Conservation (phyloP, 192 early-diverging fungal species). For the Backusella parvicylindrica region DNA sequence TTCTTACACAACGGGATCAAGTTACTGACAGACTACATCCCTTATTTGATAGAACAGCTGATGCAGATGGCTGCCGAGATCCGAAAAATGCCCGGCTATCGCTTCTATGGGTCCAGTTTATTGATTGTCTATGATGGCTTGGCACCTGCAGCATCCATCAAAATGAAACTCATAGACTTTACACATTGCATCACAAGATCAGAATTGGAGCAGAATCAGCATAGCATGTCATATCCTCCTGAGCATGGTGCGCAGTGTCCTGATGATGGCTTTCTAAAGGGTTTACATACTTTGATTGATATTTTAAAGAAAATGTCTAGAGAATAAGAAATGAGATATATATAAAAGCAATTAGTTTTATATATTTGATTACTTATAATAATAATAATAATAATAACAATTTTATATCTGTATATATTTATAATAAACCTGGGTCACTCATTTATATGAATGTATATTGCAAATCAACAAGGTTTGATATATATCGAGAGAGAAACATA, state of each 20-base stretch:
- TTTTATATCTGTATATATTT: too few relatives aligned
- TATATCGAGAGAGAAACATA: too few relatives aligned
- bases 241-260: slow-evolving; percentile 47
- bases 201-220: slow-evolving; percentile 21
- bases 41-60: slow-evolving; percentile 70
- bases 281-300: slow-evolving; percentile 67
- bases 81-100: slow-evolving; percentile 67
- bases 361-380: neutral
- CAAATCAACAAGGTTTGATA: too few relatives aligned
- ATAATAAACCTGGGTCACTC: too few relatives aligned
- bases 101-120: slow-evolving; percentile 89
- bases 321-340: neutral
- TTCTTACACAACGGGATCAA: slow-evolving; percentile 86
- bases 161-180: slow-evolving; percentile 94
- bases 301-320: slow-evolving; percentile 60
- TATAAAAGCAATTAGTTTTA: too few relatives aligned
- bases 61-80: slow-evolving; percentile 69
- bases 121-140: slow-evolving; percentile 90
- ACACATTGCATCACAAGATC: slow-evolving; percentile 74
- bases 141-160: slow-evolving; percentile 39
- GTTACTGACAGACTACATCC: slow-evolving; percentile 75
- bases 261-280: slow-evolving; percentile 76
- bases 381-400: neutral
- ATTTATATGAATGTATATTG: too few relatives aligned
- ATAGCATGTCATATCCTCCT: slow-evolving; percentile 39